A percentile compares a stretch with the other conserved stretches of the same genome.
These are phyloP conservation scores for Daldinia grandis DNA, from an alignment of 495 filamentous ascomycete species.

Conservation along the genomic window DNA sequence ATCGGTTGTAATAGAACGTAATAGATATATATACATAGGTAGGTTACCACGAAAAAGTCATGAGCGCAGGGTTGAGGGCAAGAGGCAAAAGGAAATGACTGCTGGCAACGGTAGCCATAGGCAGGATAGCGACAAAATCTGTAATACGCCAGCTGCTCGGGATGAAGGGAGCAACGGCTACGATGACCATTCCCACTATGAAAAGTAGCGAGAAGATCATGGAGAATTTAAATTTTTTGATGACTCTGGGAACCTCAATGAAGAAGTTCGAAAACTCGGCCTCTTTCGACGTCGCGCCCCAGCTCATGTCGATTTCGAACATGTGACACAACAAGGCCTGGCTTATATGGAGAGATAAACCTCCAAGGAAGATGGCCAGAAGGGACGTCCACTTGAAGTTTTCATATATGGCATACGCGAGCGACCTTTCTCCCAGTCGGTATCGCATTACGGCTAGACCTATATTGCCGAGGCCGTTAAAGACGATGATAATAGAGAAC, in stretches of 20 bases:
- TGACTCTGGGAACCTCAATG: conserved; percentile 78
- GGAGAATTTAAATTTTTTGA: conserved; percentile 80
- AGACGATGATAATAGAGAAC: conserved; percentile 76
- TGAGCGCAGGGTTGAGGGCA: conserved; percentile 78
- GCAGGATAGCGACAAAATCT: conserved; percentile 82
- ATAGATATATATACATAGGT: no score
- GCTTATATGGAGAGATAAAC: conserved; percentile 72
- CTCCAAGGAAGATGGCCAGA: conserved; percentile 74
- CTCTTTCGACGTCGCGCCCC: conserved; percentile 76
- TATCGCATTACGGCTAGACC: conserved; percentile 73
- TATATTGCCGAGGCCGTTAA: conserved; percentile 73
- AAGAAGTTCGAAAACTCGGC: conserved; percentile 81
- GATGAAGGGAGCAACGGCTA: conserved; percentile 70
- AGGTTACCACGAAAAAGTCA: conserved; percentile 82
- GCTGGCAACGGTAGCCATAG: conserved; percentile 74
- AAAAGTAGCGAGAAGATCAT: conserved; percentile 70
- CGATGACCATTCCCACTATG: conserved; percentile 71
- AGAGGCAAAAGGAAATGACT: conserved; percentile 77
- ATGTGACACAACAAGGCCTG: conserved; percentile 74
- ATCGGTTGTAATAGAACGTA: no score
- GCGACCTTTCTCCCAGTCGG: conserved; percentile 66
- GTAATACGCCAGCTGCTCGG: conserved; percentile 74
- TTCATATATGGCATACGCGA: conserved; percentile 66
- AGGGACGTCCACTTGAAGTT: conserved; percentile 79
- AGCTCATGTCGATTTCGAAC: conserved; percentile 77